phyloP scores from a whole-genome alignment of 805 yeast genomes.

The Wickerhamiella kazuoi region DNA sequence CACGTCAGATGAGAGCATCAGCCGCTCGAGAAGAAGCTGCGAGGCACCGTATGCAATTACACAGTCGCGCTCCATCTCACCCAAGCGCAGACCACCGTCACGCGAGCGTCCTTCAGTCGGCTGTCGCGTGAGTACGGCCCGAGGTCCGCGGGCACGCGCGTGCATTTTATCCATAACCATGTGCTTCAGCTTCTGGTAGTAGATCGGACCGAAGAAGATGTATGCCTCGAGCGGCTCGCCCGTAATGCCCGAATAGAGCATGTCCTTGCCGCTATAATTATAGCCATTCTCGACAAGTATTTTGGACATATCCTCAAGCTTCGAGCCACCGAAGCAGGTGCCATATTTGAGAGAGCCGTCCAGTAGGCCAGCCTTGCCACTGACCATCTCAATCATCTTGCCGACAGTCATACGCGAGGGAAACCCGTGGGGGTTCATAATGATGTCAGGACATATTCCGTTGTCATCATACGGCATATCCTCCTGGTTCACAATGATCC shows the following conservation, averaged over 20 bases:
- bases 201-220: conserved; percentile 95
- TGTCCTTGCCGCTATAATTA: conserved; percentile 90
- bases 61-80: conserved; percentile 99
- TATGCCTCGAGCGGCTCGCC: conserved; percentile 96
- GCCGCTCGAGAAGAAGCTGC: conserved; percentile 76
- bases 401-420: conserved; percentile 99
- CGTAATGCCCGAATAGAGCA: conserved; percentile 92
- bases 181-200: conserved; percentile 94
- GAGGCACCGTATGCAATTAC: conserved; percentile 98
- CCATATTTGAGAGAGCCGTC: conserved; percentile 88
- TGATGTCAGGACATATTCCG: conserved; percentile 87
- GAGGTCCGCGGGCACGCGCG: conserved; percentile 97
- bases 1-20: conserved; percentile 94
- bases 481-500: conserved; percentile 92
- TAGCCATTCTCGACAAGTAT: conserved; percentile 81
- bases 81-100: conserved; percentile 96
- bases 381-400: conserved; percentile 87
- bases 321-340: conserved; percentile 97
- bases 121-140: conserved; percentile 94
- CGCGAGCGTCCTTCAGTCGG: conserved; percentile 98
- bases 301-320: conserved; percentile 84
- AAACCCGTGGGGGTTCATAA: conserved; percentile 98
- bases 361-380: conserved; percentile 95
- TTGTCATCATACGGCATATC: conserved; percentile 90
- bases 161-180: conserved; percentile 99